phyloP scores from a whole-genome alignment of 1,284 basidiomycete genomes.

The Boletellus deceptivus region DNA sequence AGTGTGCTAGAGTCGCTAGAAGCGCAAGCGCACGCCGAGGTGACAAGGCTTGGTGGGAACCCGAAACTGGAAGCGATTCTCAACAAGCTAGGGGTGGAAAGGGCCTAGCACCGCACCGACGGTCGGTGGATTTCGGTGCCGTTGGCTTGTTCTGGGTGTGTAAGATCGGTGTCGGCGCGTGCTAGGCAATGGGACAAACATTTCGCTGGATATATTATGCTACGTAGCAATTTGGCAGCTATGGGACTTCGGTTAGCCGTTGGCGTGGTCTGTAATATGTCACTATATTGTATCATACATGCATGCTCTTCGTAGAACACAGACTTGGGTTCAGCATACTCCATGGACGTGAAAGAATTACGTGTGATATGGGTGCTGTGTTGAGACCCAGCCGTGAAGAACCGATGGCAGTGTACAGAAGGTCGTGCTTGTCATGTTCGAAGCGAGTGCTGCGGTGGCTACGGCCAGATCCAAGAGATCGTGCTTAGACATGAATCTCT shows the following conservation, averaged over 20 bases:
- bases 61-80: conserved; percentile 24
- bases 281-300: background rate
- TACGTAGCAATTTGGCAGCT: background rate
- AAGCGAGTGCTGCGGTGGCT: background rate
- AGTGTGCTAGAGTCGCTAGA: conserved; percentile 54
- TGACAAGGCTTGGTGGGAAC: conserved; percentile 28
- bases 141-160: background rate
- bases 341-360: no score
- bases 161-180: background rate
- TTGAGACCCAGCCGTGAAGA: background rate
- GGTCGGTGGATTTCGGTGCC: background rate
- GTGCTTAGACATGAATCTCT: no score
- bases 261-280: background rate
- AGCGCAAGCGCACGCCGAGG: conserved; percentile 39
- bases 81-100: conserved; percentile 15
- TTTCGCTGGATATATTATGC: background rate
- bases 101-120: background rate
- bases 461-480: background rate
- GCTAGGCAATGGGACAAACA: background rate
- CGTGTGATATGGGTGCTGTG: background rate
- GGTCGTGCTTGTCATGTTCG: background rate
- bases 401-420: background rate
- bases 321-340: no score
- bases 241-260: no score
- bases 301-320: background rate